phyloP scores from a whole-genome alignment of 345 rosid genomes.

The Citrus medica region DNA sequence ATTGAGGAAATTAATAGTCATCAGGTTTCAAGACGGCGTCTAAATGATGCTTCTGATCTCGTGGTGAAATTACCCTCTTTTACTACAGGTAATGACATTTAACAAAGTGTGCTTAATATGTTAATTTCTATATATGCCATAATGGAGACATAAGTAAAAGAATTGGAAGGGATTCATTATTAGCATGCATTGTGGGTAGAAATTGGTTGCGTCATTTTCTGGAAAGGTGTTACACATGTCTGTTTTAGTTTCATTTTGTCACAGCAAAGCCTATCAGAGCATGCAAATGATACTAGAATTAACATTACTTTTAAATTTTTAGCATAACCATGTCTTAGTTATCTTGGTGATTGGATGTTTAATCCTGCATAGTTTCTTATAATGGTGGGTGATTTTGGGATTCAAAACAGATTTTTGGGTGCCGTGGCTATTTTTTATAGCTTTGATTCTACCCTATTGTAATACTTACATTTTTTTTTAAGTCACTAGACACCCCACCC shows the following conservation, averaged over 20 bases:
- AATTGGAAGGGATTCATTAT: neutral
- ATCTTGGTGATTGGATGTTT: neutral
- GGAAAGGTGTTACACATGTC: too few species aligned
- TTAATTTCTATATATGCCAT: neutral
- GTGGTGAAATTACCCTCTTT: conserved; percentile 74
- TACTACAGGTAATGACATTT: conserved; percentile 62
- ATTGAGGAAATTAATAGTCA: conserved; percentile 57
- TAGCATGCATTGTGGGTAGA: neutral
- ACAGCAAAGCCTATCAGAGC: neutral
- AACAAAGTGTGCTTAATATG: neutral
- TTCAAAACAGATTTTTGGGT: neutral
- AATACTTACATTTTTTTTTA: too few species aligned
- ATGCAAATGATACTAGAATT: neutral
- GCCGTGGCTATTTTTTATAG: neutral
- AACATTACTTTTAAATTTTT: neutral
- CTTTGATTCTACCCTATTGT: neutral
- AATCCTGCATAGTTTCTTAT: neutral
- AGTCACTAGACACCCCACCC: neutral
- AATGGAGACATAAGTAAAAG: neutral
- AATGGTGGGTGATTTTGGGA: neutral
- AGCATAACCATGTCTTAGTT: neutral
- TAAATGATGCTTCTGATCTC: conserved; percentile 69
- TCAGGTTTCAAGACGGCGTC: conserved; percentile 70
- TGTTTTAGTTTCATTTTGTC: neutral
- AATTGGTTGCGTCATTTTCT: neutral